phyloP scores from a whole-genome alignment of 495 filamentous ascomycete genomes.

The Daldinia loculata region DNA sequence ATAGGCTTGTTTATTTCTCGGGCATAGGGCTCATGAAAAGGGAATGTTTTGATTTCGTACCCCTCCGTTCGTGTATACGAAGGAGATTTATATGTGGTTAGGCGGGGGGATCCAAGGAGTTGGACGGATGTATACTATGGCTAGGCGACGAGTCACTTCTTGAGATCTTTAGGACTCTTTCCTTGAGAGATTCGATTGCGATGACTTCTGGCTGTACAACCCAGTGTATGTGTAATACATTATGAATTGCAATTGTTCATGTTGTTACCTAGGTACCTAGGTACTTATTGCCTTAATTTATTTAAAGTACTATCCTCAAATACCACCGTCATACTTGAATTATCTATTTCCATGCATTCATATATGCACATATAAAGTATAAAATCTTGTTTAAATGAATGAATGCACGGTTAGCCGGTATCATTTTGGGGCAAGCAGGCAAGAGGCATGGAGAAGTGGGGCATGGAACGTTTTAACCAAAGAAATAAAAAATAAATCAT shows the following conservation, averaged over 20 bases:
- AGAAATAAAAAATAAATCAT: constrained; percentile 11
- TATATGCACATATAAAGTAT: neutral
- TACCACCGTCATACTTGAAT: too few species aligned
- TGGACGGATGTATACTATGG: constrained; percentile 33
- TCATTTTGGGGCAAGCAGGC: neutral
- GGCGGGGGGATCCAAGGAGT: constrained; percentile 16
- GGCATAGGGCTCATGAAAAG: constrained; percentile 12
- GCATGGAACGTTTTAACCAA: neutral
- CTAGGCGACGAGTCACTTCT: constrained; percentile 3
- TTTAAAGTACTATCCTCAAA: too few species aligned
- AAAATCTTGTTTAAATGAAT: neutral
- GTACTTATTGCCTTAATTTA: neutral
- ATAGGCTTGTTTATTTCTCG: constrained; percentile 26
- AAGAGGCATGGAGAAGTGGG: neutral
- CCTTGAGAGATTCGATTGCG: constrained; percentile 1
- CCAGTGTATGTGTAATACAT: neutral
- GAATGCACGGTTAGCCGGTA: neutral
- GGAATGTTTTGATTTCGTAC: constrained; percentile 4
- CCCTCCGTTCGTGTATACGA: constrained; percentile 5
- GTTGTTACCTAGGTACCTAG: neutral
- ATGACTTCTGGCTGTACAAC: neutral
- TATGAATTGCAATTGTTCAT: constrained; percentile 2
- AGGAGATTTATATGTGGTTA: constrained; percentile 17
- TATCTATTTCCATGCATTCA: too few species aligned
- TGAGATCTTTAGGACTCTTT: neutral